Percentiles rank a stretch among this genome's conserved stretches.
These are phyloP conservation scores for Boletellus emodensis DNA, from an alignment of 768 basidiomycete species.

Conservation along the genomic window DNA sequence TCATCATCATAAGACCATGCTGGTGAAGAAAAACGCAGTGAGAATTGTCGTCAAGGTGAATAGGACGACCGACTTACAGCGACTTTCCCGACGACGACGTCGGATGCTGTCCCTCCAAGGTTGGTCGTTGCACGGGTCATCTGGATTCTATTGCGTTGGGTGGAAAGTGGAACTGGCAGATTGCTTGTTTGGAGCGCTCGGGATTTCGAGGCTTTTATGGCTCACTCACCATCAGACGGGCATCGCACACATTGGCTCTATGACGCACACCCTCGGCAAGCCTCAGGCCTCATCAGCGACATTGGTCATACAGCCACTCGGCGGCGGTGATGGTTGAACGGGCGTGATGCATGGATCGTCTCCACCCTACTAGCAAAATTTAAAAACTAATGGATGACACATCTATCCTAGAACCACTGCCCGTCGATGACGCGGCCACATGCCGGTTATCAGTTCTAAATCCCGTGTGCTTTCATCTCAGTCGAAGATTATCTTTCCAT, in stretches of 20 bases:
- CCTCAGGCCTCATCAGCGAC: neutral
- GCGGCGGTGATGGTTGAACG: too few relatives aligned
- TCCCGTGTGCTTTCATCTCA: too few relatives aligned
- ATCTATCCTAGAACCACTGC: too few relatives aligned
- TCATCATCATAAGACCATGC: slow-evolving; percentile 34
- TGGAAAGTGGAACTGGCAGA: neutral
- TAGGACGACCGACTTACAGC: slow-evolving; percentile 28
- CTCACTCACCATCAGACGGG: neutral
- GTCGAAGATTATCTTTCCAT: too few relatives aligned
- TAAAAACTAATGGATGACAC: too few relatives aligned
- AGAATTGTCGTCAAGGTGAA: neutral
- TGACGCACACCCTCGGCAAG: neutral
- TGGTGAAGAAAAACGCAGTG: neutral
- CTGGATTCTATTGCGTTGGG: neutral
- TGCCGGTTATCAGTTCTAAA: too few relatives aligned
- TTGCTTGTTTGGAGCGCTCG: neutral
- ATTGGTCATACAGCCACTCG: neutral
- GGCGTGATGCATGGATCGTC: too few relatives aligned
- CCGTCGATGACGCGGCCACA: too few relatives aligned
- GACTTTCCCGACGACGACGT: slow-evolving; percentile 36
- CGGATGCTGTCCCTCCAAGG: slow-evolving; percentile 38
- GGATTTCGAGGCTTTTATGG: neutral
- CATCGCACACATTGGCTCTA: neutral
- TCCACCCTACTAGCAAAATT: too few relatives aligned
- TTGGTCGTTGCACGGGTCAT: slow-evolving; percentile 32